These are phyloP conservation scores for Zostera marina DNA, from an alignment of 116 monocot genomes.

Conservation along the genomic window DNA sequence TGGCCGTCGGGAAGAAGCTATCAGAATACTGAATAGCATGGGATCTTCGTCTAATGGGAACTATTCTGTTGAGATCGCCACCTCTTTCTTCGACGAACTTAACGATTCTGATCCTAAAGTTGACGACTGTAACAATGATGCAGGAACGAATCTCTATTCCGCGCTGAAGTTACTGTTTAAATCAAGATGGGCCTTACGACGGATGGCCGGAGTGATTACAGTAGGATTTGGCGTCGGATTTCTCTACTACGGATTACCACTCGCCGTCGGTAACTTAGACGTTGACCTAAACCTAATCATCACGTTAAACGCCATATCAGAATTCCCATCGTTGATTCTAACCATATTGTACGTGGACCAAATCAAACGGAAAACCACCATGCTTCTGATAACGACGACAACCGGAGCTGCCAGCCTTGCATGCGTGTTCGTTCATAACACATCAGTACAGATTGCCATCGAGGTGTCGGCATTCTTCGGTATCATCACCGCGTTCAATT, in stretches of 20 bases:
- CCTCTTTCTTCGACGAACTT: constrained; percentile 21
- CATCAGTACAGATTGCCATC: constrained; percentile 12
- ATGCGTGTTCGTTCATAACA: constrained; percentile 11
- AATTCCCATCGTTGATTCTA: constrained; percentile 37
- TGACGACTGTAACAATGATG: not conserved
- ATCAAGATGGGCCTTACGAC: constrained; percentile 36
- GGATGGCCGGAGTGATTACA: constrained; percentile 42
- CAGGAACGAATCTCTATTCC: constrained; percentile 16
- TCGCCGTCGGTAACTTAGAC: constrained; percentile 33
- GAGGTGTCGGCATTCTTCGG: constrained; percentile 44
- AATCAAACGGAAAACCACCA: constrained; percentile 17
- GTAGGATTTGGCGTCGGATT: constrained; percentile 46
- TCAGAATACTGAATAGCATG: constrained; percentile 24
- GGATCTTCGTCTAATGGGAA: constrained; percentile 18
- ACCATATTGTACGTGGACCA: constrained; percentile 20
- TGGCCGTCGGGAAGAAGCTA: constrained; percentile 45
- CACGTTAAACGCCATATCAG: constrained; percentile 36
- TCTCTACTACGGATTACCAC: constrained; percentile 81
- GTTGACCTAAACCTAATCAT: constrained; percentile 47
- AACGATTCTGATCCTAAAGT: not conserved
- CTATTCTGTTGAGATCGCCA: not conserved
- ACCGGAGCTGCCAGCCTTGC: constrained; percentile 19
- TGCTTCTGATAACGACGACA: constrained; percentile 12
- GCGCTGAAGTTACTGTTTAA: constrained; percentile 12
- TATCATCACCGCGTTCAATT: constrained; percentile 27